These are phyloP conservation scores for Ascocoryne sarcoides DNA, from an alignment of 2,329 filamentous ascomycete species.

Conservation along the genomic window DNA sequence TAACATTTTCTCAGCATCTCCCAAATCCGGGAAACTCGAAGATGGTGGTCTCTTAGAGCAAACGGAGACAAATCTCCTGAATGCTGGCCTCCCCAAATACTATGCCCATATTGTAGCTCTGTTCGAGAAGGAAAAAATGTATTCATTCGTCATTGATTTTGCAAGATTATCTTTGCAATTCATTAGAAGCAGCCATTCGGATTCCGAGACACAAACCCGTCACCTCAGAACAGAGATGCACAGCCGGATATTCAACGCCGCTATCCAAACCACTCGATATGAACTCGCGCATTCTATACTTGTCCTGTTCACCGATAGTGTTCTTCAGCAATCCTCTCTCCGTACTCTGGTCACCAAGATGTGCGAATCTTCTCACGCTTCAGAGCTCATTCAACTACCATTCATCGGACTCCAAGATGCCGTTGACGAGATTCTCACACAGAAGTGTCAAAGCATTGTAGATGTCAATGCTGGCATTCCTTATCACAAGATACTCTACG, in stretches of 20 bases:
- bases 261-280: conserved; percentile 70
- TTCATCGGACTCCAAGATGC: conserved; percentile 69
- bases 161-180: conserved; percentile 67
- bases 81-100: conserved; percentile 72
- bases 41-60: conserved; percentile 69
- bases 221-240: conserved; percentile 61
- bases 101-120: conserved; percentile 78
- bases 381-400: conserved; percentile 64
- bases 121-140: conserved; percentile 69
- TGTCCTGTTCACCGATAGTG: conserved; percentile 59
- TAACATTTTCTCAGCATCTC: conserved; percentile 19
- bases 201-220: conserved; percentile 7
- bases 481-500: conserved; percentile 84
- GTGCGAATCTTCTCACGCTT: conserved; percentile 57
- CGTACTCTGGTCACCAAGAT: conserved; percentile 60
- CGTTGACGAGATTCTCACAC: conserved; percentile 69
- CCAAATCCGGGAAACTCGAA: no score
- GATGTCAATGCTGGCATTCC: conserved; percentile 58
- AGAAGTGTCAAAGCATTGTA: conserved; percentile 59
- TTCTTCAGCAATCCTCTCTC: conserved; percentile 64
- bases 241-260: conserved; percentile 74
- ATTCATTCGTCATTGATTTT: conserved; percentile 79
- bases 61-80: conserved; percentile 59
- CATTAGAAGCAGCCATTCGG: conserved; percentile 13
- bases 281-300: conserved; percentile 76